Evolutionary conservation across 2,329 filamentous ascomycete genomes (phyloP).

Genomic region (Paracamarosporium sp.): DNA sequence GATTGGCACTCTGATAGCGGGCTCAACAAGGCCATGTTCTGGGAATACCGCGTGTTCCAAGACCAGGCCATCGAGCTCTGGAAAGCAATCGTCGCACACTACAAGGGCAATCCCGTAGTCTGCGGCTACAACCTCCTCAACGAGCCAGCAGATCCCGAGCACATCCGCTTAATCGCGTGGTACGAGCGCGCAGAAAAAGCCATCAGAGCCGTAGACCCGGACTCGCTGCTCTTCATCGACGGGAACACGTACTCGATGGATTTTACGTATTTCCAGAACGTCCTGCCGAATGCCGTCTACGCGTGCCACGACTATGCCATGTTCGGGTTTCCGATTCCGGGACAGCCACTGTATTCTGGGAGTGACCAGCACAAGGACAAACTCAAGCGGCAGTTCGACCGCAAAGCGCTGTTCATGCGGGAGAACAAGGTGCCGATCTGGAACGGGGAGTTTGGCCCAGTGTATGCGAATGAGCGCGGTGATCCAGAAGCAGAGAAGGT

Average conservation of each 20-base stretch:
- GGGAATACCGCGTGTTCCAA: slow-evolving; percentile 19
- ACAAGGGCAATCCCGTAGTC: slow-evolving; percentile 14
- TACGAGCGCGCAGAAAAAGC: slow-evolving; percentile 23
- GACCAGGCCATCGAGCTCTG: slow-evolving; percentile 18
- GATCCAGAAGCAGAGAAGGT: slow-evolving; percentile 11
- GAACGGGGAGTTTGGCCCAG: slow-evolving; percentile 23
- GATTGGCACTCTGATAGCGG: slow-evolving; percentile 20
- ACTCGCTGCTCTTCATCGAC: slow-evolving; percentile 58
- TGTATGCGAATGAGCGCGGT: slow-evolving; percentile 13
- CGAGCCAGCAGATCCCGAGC: slow-evolving; percentile 22
- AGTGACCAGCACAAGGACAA: slow-evolving; percentile 49
- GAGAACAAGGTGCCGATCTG: slow-evolving; percentile 17
- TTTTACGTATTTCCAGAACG: slow-evolving; percentile 35
- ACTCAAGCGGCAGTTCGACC: slow-evolving; percentile 31
- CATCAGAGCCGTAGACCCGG: slow-evolving; percentile 27
- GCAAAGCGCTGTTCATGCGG: slow-evolving; percentile 21
- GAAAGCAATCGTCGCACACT: slow-evolving; percentile 14
- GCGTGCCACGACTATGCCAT: slow-evolving; percentile 53
- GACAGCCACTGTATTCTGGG: slow-evolving; percentile 45
- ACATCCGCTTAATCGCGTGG: slow-evolving; percentile 14
- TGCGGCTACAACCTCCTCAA: slow-evolving; percentile 24
- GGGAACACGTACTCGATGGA: slow-evolving; percentile 64
- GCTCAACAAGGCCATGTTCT: slow-evolving; percentile 20
- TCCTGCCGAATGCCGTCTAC: slow-evolving; percentile 54
- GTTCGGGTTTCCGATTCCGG: slow-evolving; percentile 53